Conservation (phyloP, 1,139 yeast species). For the Suzukiozyma palmioleophila region DNA sequence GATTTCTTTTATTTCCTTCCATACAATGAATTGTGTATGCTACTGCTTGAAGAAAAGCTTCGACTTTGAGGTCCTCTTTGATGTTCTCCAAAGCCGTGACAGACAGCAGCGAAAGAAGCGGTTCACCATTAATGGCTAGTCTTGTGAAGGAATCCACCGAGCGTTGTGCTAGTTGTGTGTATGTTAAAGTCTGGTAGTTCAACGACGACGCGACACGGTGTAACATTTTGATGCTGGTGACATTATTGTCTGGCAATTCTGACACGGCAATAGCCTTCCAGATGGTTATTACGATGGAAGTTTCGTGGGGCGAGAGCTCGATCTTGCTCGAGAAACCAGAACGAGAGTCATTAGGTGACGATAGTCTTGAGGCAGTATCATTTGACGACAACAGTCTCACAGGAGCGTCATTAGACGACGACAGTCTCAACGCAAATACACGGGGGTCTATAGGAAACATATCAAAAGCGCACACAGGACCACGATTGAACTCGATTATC, state of each 20-base stretch:
- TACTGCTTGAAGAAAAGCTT: constrained; percentile 15
- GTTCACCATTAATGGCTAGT: neutral
- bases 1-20: constrained; percentile 12
- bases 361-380: neutral
- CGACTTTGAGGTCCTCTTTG: constrained; percentile 15
- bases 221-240: neutral
- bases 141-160: neutral
- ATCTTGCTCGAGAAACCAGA: neutral
- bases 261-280: constrained; percentile 2
- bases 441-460: too few species aligned
- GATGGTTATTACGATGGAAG: neutral
- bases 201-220: neutral
- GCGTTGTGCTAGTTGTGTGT: neutral
- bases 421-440: too few species aligned
- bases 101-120: neutral
- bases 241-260: neutral
- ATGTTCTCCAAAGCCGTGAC: constrained; percentile 9
- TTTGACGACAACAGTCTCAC: too few species aligned
- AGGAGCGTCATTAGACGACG: too few species aligned
- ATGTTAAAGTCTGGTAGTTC: neutral
- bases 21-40: constrained; percentile 15
- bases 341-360: neutral
- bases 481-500: too few species aligned
- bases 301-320: constrained; percentile 1
- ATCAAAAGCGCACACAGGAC: too few species aligned